These are phyloP conservation scores for Metschnikowia peoriensis DNA, from an alignment of 805 yeast genomes.

Conservation along the genomic window DNA sequence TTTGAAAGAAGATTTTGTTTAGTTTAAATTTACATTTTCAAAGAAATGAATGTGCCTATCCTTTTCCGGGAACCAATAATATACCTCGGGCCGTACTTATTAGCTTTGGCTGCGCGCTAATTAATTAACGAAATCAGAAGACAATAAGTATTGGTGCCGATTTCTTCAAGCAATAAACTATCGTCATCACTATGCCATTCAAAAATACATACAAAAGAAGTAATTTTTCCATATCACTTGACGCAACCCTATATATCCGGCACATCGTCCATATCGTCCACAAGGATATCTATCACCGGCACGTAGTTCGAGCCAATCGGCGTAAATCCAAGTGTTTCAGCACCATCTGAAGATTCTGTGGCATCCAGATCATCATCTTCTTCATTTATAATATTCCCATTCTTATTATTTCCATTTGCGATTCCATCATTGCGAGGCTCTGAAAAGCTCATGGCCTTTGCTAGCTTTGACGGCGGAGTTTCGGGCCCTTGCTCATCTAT, in stretches of 20 bases:
- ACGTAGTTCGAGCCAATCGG: constrained; percentile 26
- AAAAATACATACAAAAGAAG: not conserved
- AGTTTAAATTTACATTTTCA: too few species aligned
- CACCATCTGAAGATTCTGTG: constrained; percentile 1
- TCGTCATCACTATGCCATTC: not conserved
- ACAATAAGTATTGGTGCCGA: not conserved
- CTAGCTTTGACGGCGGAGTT: not conserved
- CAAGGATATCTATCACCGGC: constrained; percentile 41
- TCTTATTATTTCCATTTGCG: not conserved
- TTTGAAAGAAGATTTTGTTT: too few species aligned
- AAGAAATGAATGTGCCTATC: too few species aligned
- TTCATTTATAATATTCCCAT: not conserved
- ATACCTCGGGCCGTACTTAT: too few species aligned
- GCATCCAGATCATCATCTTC: constrained; percentile 3
- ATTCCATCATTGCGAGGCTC: not conserved
- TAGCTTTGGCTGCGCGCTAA: too few species aligned
- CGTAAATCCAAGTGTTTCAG: not conserved
- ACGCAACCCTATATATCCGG: constrained; percentile 4
- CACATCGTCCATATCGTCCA: constrained; percentile 31
- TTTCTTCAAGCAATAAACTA: not conserved
- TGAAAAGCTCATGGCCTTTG: constrained; percentile 5
- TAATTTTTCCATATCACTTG: not conserved
- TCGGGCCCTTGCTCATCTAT: not conserved
- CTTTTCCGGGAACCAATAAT: too few species aligned
- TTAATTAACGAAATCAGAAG: too few species aligned